Evolutionary conservation across 179 eudicot genomes (phyloP), one percentile per base, ranked within the genome.

Genomic region (Corrigiola litoralis): DNA sequence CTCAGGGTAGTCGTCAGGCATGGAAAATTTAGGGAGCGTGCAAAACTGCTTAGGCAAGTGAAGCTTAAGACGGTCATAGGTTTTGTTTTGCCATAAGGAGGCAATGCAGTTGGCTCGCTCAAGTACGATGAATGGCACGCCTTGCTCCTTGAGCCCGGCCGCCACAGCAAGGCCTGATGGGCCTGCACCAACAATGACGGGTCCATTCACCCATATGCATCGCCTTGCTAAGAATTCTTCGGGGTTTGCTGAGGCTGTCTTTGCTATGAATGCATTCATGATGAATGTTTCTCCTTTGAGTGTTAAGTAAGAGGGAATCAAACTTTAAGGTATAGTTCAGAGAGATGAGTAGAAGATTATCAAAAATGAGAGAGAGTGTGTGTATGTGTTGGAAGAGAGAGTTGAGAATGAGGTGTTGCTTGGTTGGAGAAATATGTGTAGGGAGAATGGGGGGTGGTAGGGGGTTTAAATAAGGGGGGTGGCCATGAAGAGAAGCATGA

Each of bases 31-130:
- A 2, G 99, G 97, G 4, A 95, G 87, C 25, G 88, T 90, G 62
- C 96, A 95, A 50, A 91, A 95, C n/a, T 88, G 84, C 61, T 83
- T 90, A 2, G 99, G 99, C 5, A 95, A 81, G 76, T 95, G 99
- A 5, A 95, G 96, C 36, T 88, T 90, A 5, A 95, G 97, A 18
- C 99, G 85, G 72, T 95, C 94, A 38, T 95, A 95, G 29, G 99
- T 91, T 52, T 76, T 67, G 63, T 74, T 86, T 75, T 91, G 95
- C 99, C 99, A 91, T 29, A 95, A 76, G 1, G 99, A 83, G 67
- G 96, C 99, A 76, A 95, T 86, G 90, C 99, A 95, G 72, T 86
- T 82, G 40, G 95, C 95, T 65, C 95, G 68, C 32, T 95, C 99
- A 0, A 95, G 86, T 70, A 95, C 84, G 0, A 95, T 75, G 71